Base-by-base conservation (phyloP, 2,329 filamentous ascomycete species). In the Clonostachys rosea region DNA sequence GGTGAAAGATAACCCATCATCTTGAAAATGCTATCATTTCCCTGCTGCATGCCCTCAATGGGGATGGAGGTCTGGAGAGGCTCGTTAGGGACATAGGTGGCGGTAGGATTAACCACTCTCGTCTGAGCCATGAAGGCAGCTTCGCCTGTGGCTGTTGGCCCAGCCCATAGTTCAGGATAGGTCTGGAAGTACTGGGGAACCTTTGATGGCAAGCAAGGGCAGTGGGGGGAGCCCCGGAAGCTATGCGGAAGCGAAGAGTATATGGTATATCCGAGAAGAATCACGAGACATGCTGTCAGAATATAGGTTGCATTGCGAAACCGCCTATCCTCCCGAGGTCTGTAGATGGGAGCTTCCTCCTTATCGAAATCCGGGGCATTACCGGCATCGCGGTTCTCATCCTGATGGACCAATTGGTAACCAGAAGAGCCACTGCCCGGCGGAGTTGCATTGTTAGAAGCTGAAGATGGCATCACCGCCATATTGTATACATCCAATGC, bases 61-160 rank as follows among this genome's bases (percentile, higher is more conserved):
- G 86, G 84, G 17, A 86, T 71, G 35, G 81, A 78, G 2, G 86
- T 91, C 68, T 89, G 84, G 48, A 91, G 69, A 43, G 87, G 87
- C 43, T 76, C 70, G 56, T 87, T 87, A 13, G 86, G 83, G 34
- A 84, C 79, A 59, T 82, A 89, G 6, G 81, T 75, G 3, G 68
- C 78, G 9, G 81, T 74, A 52, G 87, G 86, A 17, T 84, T 76
- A 37, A 87, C 82, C 2, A 78, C 76, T 53, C 86, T 83, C 7
- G 81, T 88, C 66, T 89, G 79, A 2, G 86, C 87, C 48, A 91
- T 68, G 60, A 89, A 89, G 2, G 87, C 81, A 24, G 85, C 73
- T 47, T 67, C 69, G 13, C 87, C 87, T 2, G 86, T 91, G n/a
- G 82, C 74, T 5, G 83, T 89, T 36, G 84, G 84, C 2, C 85